These are phyloP conservation scores for Sordariomycetes sp. DNA, from an alignment of 2,329 filamentous ascomycete species.

Conservation along the genomic window DNA sequence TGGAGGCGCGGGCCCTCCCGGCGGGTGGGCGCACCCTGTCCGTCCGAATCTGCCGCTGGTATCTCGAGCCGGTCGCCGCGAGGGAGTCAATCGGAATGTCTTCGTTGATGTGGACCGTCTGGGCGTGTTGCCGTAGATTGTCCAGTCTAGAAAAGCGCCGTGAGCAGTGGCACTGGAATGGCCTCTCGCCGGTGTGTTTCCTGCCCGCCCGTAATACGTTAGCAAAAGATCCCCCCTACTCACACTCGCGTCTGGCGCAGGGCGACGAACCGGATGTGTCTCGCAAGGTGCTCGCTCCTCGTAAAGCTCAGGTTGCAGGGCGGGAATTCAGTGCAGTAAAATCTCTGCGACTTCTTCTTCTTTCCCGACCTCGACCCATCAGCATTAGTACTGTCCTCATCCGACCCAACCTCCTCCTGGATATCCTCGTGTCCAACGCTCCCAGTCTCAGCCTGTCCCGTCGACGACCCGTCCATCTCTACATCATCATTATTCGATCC, in stretches of 20 bases:
- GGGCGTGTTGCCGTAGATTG: conserved; percentile 90
- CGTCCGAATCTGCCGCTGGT: conserved; percentile 82
- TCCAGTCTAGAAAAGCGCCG: conserved; percentile 87
- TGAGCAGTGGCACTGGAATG: conserved; percentile 92
- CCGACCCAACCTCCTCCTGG: conserved; percentile 43
- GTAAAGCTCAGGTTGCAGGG: conserved; percentile 93
- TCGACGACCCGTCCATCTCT: conserved; percentile 59
- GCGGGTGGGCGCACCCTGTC: conserved; percentile 62
- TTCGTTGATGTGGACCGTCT: conserved; percentile 95
- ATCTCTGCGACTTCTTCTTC: conserved; percentile 94
- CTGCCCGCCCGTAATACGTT: conserved; percentile 25
- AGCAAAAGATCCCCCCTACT: neutral
- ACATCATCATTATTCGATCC: conserved; percentile 41
- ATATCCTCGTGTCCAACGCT: conserved; percentile 41
- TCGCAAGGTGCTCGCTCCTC: conserved; percentile 83
- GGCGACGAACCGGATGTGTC: conserved; percentile 69
- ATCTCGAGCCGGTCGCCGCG: conserved; percentile 81
- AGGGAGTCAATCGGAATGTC: conserved; percentile 90
- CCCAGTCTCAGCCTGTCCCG: neutral
- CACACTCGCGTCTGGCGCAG: neutral
- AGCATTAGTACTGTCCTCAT: conserved; percentile 49
- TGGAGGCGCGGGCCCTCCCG: conserved; percentile 63
- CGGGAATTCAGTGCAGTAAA: conserved; percentile 91
- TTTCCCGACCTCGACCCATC: conserved; percentile 62
- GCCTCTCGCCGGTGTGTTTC: conserved; percentile 94